Evolutionary conservation across 1,284 basidiomycete species (phyloP).

Genomic region (Rhodotorula sp.): DNA sequence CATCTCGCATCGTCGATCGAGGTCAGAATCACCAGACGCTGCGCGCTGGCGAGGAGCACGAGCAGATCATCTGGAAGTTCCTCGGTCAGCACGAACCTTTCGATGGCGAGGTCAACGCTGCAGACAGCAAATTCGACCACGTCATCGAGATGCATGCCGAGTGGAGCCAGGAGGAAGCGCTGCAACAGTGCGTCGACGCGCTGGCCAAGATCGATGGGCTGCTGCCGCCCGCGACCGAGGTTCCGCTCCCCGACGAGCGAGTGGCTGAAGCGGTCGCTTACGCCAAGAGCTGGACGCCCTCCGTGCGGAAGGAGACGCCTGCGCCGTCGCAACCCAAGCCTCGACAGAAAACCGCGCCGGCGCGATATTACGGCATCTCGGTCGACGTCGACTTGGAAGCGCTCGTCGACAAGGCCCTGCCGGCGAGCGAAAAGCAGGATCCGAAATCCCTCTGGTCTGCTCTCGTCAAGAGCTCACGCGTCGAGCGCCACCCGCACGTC

Average conservation of each 20-base stretch:
- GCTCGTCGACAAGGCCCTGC: slow-evolving; percentile 54
- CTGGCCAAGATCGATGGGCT: slow-evolving; percentile 51
- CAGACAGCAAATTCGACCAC: slow-evolving; percentile 60
- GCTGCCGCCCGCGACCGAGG: slow-evolving; percentile 55
- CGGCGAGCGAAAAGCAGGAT: slow-evolving; percentile 13
- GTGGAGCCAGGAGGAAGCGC: slow-evolving; percentile 59
- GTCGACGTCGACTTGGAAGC: slow-evolving; percentile 66
- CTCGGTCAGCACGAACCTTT: slow-evolving; percentile 68
- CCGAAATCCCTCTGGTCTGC: slow-evolving; percentile 11
- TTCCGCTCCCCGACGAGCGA: slow-evolving; percentile 51
- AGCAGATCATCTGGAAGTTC: slow-evolving; percentile 78
- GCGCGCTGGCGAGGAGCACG: slow-evolving; percentile 62
- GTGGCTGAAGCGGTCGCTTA: slow-evolving; percentile 62
- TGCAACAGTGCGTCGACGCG: slow-evolving; percentile 63
- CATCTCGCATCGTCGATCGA: slow-evolving; percentile 68
- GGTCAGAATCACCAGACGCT: slow-evolving; percentile 84
- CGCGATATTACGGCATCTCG: slow-evolving; percentile 72
- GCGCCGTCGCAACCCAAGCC: slow-evolving; percentile 48
- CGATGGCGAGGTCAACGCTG: slow-evolving; percentile 46
- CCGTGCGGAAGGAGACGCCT: slow-evolving; percentile 40
- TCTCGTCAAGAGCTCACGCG: slow-evolving; percentile 51
- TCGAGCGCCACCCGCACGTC: slow-evolving; percentile 72
- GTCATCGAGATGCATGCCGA: slow-evolving; percentile 66
- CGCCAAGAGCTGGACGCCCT: slow-evolving; percentile 57
- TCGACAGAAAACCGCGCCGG: slow-evolving; percentile 3